Evolutionary conservation across 345 rosid genomes (phyloP).

Genomic region (Lepidium sativum): DNA sequence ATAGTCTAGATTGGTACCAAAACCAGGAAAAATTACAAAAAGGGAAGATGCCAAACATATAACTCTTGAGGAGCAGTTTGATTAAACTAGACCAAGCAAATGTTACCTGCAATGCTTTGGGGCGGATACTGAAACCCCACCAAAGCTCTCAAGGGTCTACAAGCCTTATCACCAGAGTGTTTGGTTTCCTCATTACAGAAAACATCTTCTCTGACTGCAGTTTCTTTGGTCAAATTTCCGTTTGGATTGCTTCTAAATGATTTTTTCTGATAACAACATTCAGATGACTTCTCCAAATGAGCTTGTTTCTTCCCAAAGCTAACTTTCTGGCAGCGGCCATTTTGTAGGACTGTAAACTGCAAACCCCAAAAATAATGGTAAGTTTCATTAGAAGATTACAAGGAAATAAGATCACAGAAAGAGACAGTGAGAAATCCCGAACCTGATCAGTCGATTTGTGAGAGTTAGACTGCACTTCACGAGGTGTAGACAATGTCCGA

Average conservation of each 20-base stretch:
- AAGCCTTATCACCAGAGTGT: conserved; percentile 21
- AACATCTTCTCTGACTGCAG: conserved; percentile 8
- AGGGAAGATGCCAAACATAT: not conserved
- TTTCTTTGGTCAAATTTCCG: conserved; percentile 1
- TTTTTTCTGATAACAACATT: conserved; percentile 24
- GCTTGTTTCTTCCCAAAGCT: conserved; percentile 30
- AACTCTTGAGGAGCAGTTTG: not conserved
- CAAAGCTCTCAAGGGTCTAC: conserved; percentile 20
- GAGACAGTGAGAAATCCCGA: conserved; percentile 9
- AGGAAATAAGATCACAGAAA: not conserved
- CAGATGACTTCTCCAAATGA: conserved; percentile 32
- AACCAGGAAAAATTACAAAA: not conserved
- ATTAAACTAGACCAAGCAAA: conserved; percentile 4
- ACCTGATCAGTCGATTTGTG: conserved; percentile 41
- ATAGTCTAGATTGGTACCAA: not conserved
- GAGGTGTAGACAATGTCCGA: conserved; percentile 16
- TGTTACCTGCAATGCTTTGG: conserved; percentile 40
- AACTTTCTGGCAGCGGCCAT: conserved; percentile 35
- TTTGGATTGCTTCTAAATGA: conserved; percentile 9
- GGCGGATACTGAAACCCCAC: conserved; percentile 13
- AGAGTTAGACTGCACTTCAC: conserved; percentile 11
- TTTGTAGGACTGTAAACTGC: conserved; percentile 41
- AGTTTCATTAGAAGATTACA: not conserved
- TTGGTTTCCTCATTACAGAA: conserved; percentile 15
- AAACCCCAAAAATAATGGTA: not conserved